These are phyloP conservation scores for Fusarium sp. DNA, from an alignment of 2,329 filamentous ascomycete genomes.

Conservation along the genomic window DNA sequence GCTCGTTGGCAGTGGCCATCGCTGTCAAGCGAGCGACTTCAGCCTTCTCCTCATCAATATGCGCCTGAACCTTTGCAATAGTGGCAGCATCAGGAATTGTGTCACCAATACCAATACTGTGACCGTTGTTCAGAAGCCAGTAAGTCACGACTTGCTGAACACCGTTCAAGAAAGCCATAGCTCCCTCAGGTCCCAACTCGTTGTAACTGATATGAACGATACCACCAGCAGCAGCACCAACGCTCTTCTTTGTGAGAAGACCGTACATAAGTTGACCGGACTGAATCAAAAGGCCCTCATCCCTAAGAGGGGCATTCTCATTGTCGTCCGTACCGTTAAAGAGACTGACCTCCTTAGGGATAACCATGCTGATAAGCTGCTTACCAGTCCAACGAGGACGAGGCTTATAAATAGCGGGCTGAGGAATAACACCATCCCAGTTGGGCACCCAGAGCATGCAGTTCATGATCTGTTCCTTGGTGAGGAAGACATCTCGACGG, in stretches of 20 bases:
- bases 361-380: conserved; percentile 93
- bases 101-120: conserved; percentile 98
- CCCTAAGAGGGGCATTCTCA: conserved; percentile 73
- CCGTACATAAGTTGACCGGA: conserved; percentile 92
- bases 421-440: conserved; percentile 95
- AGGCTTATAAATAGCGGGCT: conserved; percentile 94
- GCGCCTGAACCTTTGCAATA: conserved; percentile 84
- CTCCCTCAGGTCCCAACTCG: conserved; percentile 85
- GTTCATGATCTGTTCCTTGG: conserved; percentile 94
- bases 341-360: conserved; percentile 88
- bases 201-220: conserved; percentile 97
- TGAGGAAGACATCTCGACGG: conserved; percentile 90
- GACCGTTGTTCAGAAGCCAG: conserved; percentile 95
- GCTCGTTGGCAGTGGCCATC: conserved; percentile 83
- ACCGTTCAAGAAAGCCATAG: conserved; percentile 96
- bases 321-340: conserved; percentile 71
- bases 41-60: conserved; percentile 84
- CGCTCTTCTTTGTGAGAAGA: conserved; percentile 90
- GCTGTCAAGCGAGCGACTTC: conserved; percentile 82
- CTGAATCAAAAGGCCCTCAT: conserved; percentile 85
- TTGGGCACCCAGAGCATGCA: conserved; percentile 96
- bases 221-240: conserved; percentile 90
- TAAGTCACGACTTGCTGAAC: conserved; percentile 96
- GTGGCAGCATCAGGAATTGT: conserved; percentile 92
- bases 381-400: conserved; percentile 97